Evolutionary conservation across 768 basidiomycete species (phyloP).

Genomic region (Sporobolomyces phaffii): DNA sequence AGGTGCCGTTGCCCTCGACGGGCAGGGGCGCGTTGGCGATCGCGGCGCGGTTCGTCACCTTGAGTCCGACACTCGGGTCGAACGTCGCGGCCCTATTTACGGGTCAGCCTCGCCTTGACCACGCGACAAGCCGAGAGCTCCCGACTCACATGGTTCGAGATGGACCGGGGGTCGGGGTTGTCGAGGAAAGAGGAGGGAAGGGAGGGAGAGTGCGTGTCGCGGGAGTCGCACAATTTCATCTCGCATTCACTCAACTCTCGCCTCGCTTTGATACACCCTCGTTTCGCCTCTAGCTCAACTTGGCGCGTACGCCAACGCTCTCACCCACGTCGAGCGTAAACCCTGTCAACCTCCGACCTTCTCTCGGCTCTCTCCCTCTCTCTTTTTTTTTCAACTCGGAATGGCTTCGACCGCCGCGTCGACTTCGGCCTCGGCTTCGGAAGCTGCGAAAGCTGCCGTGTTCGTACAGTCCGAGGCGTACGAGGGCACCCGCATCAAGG

Average conservation of each 20-base stretch:
- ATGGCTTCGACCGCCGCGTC: background rate
- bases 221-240: too few relatives aligned
- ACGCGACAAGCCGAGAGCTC: too few relatives aligned
- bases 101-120: too few relatives aligned
- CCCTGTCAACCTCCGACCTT: too few relatives aligned
- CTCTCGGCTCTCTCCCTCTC: too few relatives aligned
- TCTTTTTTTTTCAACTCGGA: background rate
- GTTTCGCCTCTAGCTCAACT: background rate
- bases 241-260: background rate
- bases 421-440: background rate
- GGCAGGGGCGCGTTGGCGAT: constrained; percentile 79
- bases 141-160: background rate
- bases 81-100: constrained; percentile 14
- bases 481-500: constrained; percentile 65
- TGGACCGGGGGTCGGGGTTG: too few relatives aligned
- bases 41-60: constrained; percentile 60
- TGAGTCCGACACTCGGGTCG: constrained; percentile 35
- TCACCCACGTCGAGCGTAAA: too few relatives aligned
- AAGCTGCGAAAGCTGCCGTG: constrained; percentile 63
- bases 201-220: too few relatives aligned
- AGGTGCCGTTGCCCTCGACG: constrained; percentile 73
- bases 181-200: too few relatives aligned
- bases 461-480: constrained; percentile 65
- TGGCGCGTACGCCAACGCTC: background rate
- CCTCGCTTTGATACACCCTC: background rate